Evolutionary conservation across 495 filamentous ascomycete genomes (phyloP), one percentile per base, ranked within the genome.

Genomic region (Annulohypoxylon bovei): DNA sequence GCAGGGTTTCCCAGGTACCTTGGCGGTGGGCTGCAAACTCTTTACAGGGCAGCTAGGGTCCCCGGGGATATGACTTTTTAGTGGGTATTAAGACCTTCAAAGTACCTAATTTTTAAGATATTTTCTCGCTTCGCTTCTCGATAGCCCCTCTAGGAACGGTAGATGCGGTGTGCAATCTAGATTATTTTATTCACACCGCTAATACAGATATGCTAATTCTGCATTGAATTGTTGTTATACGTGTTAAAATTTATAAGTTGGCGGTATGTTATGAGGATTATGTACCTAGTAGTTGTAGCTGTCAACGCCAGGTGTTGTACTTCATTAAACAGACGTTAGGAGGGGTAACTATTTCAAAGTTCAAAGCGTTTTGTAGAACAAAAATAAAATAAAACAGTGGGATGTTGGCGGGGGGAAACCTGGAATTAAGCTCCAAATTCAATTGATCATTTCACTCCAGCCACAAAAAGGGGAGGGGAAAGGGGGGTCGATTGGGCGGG

Each of bases 1-100:
- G 70, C 70, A 72, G 70, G 65, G 70, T 65, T 52, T 44, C n/a
- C 32, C 54, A 54, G 64, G 69, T 72, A 68, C 69, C 59, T 72
- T 67, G 63, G 69, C 56, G 60, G 69, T 68, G 64, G 68, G 46
- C 61, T 68, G 63, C 63, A 49, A 47, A 64, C 56, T 39, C 35
- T 68, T 68, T 57, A 71, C 63, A 71, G 58, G 58, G 68, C 68
- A 59, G 54, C 40, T 33, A 57, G 67, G 54, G 44, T 53, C 23
- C 25, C 67, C 63, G 56, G 69, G 53, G 46, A 56, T 68, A 32
- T 14, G 25, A 42, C 30, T 61, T 63, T 71, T 22, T 62, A 65
- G 69, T 72, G 69, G 69, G 39, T 59, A 64, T 63, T 53, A 6
- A 27, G 57, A 66, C 40, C 44, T 52, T 71, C 55, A 23, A 49